These are phyloP conservation scores for Paraphaeosphaeria minitans DNA, from an alignment of 2,329 filamentous ascomycete species.

Conservation along the genomic window DNA sequence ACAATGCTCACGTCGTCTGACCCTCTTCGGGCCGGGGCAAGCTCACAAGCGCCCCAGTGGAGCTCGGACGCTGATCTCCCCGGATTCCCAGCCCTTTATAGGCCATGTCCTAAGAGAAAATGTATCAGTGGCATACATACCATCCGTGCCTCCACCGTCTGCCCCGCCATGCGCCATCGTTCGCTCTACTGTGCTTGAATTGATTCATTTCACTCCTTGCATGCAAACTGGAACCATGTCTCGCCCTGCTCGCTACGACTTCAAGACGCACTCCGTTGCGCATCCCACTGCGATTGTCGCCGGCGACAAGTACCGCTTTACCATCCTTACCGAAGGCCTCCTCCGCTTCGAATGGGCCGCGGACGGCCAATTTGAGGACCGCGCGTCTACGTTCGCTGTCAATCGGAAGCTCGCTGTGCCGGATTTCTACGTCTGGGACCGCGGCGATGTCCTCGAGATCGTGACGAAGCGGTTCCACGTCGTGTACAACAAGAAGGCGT, in stretches of 20 bases:
- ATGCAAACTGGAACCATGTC: constrained; percentile 26
- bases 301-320: constrained; percentile 63
- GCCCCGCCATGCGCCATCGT: constrained; percentile 24
- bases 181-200: constrained; percentile 9
- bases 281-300: constrained; percentile 53
- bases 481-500: constrained; percentile 63
- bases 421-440: constrained; percentile 56
- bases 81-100: too few relatives aligned
- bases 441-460: constrained; percentile 58
- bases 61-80: constrained; percentile 25
- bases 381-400: constrained; percentile 66
- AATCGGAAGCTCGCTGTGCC: constrained; percentile 57
- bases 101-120: too few relatives aligned
- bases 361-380: constrained; percentile 66
- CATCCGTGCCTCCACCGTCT: constrained; percentile 22
- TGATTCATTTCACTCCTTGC: background rate
- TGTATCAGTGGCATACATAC: constrained; percentile 24
- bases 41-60: constrained; percentile 34
- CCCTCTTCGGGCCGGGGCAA: constrained; percentile 17
- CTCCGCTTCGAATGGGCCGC: constrained; percentile 67
- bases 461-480: constrained; percentile 61
- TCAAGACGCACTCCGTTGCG: constrained; percentile 52
- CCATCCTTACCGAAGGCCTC: constrained; percentile 61
- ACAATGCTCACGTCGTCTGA: constrained; percentile 15
- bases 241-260: constrained; percentile 48